Evolutionary conservation across 345 rosid genomes (phyloP).

Genomic region (Euphorbia lathyris): DNA sequence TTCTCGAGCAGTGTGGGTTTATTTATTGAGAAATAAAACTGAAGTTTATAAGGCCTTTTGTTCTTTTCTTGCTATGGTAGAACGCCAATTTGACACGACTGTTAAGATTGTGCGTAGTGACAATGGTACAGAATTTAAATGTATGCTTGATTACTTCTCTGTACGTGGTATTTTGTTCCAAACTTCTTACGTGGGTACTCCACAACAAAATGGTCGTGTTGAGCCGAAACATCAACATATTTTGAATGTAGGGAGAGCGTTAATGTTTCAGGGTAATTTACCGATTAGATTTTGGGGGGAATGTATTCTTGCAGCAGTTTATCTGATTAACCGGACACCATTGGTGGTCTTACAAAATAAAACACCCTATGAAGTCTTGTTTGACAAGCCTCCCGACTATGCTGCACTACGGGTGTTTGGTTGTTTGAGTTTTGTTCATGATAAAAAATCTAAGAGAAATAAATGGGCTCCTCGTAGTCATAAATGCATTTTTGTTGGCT

Average conservation of each 20-base stretch:
- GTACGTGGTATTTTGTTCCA: not conserved
- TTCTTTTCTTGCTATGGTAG: not conserved
- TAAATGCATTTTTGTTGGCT: not conserved
- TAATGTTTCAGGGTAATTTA: not conserved
- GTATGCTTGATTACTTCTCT: not conserved
- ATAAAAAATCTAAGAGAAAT: not conserved
- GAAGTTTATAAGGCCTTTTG: not conserved
- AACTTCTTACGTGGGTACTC: conserved; percentile 6
- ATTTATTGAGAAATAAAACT: conserved; percentile 13
- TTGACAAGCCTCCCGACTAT: not conserved
- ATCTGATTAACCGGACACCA: not conserved
- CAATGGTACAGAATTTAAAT: conserved; percentile 11
- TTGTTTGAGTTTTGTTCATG: not conserved
- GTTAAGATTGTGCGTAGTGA: conserved; percentile 4
- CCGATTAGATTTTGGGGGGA: conserved; percentile 11
- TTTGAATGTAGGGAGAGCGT: not conserved
- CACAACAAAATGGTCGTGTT: conserved; percentile 9
- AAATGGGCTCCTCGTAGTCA: not conserved
- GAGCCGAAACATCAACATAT: conserved; percentile 19
- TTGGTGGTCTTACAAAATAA: not conserved
- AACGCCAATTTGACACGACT: not conserved
- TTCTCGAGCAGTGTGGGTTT: conserved; percentile 7
- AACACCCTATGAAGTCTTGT: not conserved
- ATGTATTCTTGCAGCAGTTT: not conserved
- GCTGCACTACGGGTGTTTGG: not conserved